phyloP scores from a whole-genome alignment of 1,139 yeast genomes.

The Candida pseudoviswanathii region DNA sequence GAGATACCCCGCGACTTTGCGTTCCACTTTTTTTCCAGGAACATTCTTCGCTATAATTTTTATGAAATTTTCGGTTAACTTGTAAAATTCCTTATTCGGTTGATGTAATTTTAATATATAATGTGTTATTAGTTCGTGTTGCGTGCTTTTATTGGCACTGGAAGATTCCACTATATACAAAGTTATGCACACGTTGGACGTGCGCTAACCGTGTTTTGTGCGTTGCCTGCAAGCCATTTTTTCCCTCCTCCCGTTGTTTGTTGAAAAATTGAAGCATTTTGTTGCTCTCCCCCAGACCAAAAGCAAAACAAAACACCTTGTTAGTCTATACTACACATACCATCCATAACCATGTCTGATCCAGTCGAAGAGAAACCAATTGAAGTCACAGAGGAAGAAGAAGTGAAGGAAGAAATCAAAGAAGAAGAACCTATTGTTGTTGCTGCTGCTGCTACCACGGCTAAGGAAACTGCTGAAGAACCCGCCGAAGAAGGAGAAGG shows the following conservation, averaged over 20 bases:
- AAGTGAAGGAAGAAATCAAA: not conserved
- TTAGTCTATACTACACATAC: not conserved
- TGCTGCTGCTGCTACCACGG: not conserved
- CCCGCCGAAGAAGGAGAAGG: conserved; percentile 8
- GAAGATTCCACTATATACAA: too few species aligned
- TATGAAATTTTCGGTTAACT: too few species aligned
- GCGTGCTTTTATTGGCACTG: too few species aligned
- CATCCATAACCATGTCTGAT: conserved; percentile 2
- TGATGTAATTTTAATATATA: too few species aligned
- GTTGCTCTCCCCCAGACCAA: not conserved
- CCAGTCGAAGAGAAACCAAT: conserved; percentile 10
- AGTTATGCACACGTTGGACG: not conserved
- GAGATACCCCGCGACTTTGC: too few species aligned
- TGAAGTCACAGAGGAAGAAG: conserved; percentile 6
- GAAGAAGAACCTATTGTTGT: not conserved
- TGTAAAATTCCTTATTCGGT: too few species aligned
- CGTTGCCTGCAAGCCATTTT: not conserved
- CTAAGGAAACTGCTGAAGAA: conserved; percentile 6
- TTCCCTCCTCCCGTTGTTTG: not conserved
- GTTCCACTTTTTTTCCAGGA: too few species aligned
- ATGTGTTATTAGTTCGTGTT: too few species aligned
- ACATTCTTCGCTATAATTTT: too few species aligned
- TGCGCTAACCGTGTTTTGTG: not conserved
- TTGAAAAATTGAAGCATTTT: not conserved
- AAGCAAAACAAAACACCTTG: not conserved